A percentile compares a stretch with the other conserved stretches of the same genome.
These are phyloP conservation scores for Sorghum bicolor DNA, from an alignment of 176 grass and related monocot species.

Conservation along the genomic window Sorghum_bicolor_NCBIv3 NC_012875.2:45348501-45349000, in stretches of 20 bases:
- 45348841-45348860: slow-evolving; percentile 50
- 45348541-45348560: slow-evolving; percentile 91
- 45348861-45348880: slow-evolving; percentile 97
- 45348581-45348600: slow-evolving; percentile 57
- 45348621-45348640: slow-evolving; percentile 19
- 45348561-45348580: slow-evolving; percentile 86
- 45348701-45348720: slow-evolving; percentile 70
- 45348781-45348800: slow-evolving; percentile 6
- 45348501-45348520: slow-evolving; percentile 91
- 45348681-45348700: slow-evolving; percentile 97
- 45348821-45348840: slow-evolving; percentile 14
- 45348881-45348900: slow-evolving; percentile 91
- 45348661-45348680: slow-evolving; percentile 87
- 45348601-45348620: background rate
- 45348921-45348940: slow-evolving; percentile 88
- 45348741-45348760: slow-evolving; percentile 94
- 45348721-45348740: slow-evolving; percentile 87
- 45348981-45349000: slow-evolving; percentile 16
- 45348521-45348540: slow-evolving; percentile 92
- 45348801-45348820: background rate
- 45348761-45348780: slow-evolving; percentile 57
- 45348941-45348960: slow-evolving; percentile 96
- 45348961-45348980: slow-evolving; percentile 96
- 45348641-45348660: background rate
- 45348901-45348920: slow-evolving; percentile 89